phyloP scores from a whole-genome alignment of 2,329 filamentous ascomycete species.

The Coniella lustricola region DNA sequence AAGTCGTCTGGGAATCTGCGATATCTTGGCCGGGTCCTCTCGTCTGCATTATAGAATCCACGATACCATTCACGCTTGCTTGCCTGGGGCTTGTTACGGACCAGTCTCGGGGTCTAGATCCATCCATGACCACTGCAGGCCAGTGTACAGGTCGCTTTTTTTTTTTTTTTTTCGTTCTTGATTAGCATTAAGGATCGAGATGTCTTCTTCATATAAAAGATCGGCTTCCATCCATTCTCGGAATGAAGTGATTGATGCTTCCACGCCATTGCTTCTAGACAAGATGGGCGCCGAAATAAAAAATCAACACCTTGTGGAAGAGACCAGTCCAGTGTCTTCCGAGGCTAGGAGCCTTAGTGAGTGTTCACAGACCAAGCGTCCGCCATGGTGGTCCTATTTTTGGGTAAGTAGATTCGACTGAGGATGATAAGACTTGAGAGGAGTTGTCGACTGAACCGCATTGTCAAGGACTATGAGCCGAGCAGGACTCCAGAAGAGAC shows the following conservation, averaged over 20 bases:
- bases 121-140: neutral
- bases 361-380: neutral
- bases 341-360: neutral
- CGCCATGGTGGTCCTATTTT: slow-evolving; percentile 16
- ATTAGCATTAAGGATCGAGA: neutral
- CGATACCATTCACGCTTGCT: too few species aligned
- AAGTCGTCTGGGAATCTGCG: neutral
- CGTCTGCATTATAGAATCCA: too few species aligned
- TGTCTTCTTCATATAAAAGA: slow-evolving; percentile 8
- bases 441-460: neutral
- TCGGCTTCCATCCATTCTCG: neutral
- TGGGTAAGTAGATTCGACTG: slow-evolving; percentile 4
- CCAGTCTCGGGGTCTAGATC: too few species aligned
- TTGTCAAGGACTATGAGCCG: slow-evolving; percentile 13
- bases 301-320: slow-evolving; percentile 2
- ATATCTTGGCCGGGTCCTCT: neutral
- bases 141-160: too few species aligned
- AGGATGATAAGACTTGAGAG: neutral
- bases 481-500: slow-evolving; percentile 25
- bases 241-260: neutral
- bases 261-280: slow-evolving; percentile 10
- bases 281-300: slow-evolving; percentile 11
- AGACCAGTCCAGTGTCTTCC: neutral
- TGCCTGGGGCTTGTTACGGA: neutral
- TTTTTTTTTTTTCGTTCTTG: too few species aligned